These are phyloP conservation scores for Chlamydomonas sp. DNA, from an alignment of 139 green algal species.

Conservation along the genomic window DNA sequence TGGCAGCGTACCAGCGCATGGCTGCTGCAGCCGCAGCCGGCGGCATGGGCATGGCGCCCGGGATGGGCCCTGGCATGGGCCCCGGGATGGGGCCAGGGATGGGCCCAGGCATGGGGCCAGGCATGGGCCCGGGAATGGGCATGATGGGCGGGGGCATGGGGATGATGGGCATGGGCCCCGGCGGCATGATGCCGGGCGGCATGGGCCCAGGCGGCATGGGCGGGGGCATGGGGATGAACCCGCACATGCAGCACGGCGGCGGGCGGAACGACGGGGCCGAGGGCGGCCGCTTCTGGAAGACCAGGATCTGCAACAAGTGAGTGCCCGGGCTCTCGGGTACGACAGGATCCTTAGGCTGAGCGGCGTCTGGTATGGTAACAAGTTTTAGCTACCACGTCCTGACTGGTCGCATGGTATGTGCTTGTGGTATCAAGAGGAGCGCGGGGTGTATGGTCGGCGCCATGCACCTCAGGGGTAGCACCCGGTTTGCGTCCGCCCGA, in stretches of 20 bases:
- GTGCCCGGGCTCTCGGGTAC: not conserved
- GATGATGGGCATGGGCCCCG: not conserved
- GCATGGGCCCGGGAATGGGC: not conserved
- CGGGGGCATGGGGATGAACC: not conserved
- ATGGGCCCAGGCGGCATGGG: not conserved
- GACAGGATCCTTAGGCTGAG: not conserved
- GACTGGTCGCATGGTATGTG: no score
- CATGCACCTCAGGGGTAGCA: no score
- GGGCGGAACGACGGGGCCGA: not conserved
- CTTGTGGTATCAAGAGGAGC: no score
- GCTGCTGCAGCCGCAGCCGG: not conserved
- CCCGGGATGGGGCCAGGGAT: no score
- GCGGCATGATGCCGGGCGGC: not conserved
- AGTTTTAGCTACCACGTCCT: not conserved
- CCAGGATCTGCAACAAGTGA: constrained; percentile 63
- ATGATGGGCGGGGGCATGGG: constrained; percentile 19
- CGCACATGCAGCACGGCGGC: not conserved
- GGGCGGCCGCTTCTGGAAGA: constrained; percentile 48
- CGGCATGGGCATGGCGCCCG: not conserved
- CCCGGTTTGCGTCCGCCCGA: no score
- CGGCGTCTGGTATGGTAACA: not conserved
- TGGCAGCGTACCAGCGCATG: constrained; percentile 48
- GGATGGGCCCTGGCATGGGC: not conserved
- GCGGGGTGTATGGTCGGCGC: no score
- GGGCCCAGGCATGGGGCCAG: not conserved